Evolutionary conservation across 768 basidiomycete species (phyloP).

Genomic region (Kwoniella dejecticola): DNA sequence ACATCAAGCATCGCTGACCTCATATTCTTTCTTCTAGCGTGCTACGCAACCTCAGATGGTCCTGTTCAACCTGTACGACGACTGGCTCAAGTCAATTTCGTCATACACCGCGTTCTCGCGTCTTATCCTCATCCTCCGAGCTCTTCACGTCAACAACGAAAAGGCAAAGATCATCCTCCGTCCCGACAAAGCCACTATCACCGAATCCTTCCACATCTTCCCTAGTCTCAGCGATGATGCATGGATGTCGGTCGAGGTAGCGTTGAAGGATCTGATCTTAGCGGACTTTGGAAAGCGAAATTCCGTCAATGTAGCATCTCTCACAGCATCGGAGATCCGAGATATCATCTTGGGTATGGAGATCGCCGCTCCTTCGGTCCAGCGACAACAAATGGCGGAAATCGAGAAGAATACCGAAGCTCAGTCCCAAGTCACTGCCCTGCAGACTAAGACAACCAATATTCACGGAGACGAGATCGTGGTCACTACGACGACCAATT

Average conservation of each 20-base stretch:
- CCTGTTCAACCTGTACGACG: slow-evolving; percentile 95
- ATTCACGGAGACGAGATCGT: slow-evolving; percentile 95
- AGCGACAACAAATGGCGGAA: slow-evolving; percentile 99
- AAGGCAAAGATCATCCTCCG: slow-evolving; percentile 98
- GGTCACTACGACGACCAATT: slow-evolving; percentile 94
- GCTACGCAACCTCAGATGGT: slow-evolving; percentile 99
- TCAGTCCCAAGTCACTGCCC: slow-evolving; percentile 88
- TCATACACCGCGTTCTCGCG: slow-evolving; percentile 99
- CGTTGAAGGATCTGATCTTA: slow-evolving; percentile 92
- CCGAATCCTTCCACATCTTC: slow-evolving; percentile 89
- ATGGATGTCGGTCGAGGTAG: slow-evolving; percentile 69
- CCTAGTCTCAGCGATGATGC: slow-evolving; percentile 9
- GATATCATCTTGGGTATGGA: slow-evolving; percentile 99
- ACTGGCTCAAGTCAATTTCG: slow-evolving; percentile 98
- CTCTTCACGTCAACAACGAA: slow-evolving; percentile 97
- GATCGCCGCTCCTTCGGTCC: slow-evolving; percentile 64
- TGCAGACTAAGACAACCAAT: slow-evolving; percentile 97
- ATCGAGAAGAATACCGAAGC: slow-evolving; percentile 95
- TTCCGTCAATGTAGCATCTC: slow-evolving; percentile 95
- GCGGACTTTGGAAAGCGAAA: slow-evolving; percentile 98
- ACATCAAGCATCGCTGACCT: too few species aligned
- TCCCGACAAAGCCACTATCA: slow-evolving; percentile 94
- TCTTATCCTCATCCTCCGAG: slow-evolving; percentile 92
- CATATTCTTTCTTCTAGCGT: slow-evolving; percentile 59
- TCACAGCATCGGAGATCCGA: slow-evolving; percentile 93